Evolutionary conservation across 192 early-diverging fungal genomes (phyloP).

Genomic region (Podila verticillata): DNA sequence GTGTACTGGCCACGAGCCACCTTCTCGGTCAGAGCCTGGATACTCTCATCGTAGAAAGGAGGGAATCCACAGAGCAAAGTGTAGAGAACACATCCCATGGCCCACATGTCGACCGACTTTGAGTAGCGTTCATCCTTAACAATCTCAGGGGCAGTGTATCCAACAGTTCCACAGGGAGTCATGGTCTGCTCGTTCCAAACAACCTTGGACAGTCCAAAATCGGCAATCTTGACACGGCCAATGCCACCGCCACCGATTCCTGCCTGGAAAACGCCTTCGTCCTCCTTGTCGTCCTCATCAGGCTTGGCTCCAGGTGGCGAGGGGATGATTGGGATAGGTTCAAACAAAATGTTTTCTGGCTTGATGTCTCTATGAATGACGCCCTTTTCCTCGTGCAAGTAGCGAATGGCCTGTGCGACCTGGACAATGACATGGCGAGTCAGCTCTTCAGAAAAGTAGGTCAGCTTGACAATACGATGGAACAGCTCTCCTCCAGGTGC

Average conservation of each 20-base stretch:
- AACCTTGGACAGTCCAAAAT: constrained; percentile 91
- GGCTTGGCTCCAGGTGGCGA: constrained; percentile 53
- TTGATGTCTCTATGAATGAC: constrained; percentile 95
- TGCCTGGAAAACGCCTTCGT: constrained; percentile 77
- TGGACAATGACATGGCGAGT: constrained; percentile 87
- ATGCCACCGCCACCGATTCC: constrained; percentile 86
- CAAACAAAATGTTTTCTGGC: constrained; percentile 89
- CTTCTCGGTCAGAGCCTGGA: constrained; percentile 80
- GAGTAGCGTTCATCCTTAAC: constrained; percentile 82
- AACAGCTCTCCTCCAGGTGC: constrained; percentile 93
- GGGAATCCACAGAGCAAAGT: constrained; percentile 85
- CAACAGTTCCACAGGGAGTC: constrained; percentile 93
- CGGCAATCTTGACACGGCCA: constrained; percentile 85
- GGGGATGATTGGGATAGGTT: constrained; percentile 71
- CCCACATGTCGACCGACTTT: constrained; percentile 89
- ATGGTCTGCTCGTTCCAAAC: constrained; percentile 84
- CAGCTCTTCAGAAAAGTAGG: constrained; percentile 82
- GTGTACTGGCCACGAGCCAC: constrained; percentile 86
- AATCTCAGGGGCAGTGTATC: constrained; percentile 95
- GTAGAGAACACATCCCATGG: constrained; percentile 87
- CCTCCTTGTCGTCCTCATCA: constrained; percentile 74
- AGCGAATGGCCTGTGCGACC: constrained; percentile 84
- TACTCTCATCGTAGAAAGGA: constrained; percentile 86
- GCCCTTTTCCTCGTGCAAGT: constrained; percentile 84
- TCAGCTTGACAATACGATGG: constrained; percentile 83